phyloP scores from a whole-genome alignment of 2,329 filamentous ascomycete species.

The Plenodomus lindquistii region DNA sequence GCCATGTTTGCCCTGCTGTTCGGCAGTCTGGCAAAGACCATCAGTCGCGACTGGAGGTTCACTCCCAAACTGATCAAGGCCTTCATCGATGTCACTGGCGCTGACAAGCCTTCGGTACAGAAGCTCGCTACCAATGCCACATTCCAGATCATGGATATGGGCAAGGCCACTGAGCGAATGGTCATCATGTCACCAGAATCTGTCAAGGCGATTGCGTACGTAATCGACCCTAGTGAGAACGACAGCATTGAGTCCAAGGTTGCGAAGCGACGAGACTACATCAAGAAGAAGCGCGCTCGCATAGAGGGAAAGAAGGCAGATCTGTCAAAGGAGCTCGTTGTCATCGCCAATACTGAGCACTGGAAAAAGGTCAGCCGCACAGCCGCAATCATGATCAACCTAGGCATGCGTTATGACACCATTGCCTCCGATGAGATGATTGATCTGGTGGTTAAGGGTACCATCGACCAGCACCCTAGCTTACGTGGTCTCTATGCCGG shows the following conservation, averaged over 20 bases:
- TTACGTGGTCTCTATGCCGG: constrained; percentile 80
- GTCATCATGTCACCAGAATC: constrained; percentile 75
- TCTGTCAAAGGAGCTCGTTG: constrained; percentile 79
- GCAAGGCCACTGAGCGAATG: constrained; percentile 83
- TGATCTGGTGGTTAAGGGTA: constrained; percentile 77
- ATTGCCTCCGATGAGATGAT: constrained; percentile 82
- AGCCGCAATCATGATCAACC: constrained; percentile 85
- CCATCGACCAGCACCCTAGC: constrained; percentile 88
- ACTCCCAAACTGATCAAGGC: constrained; percentile 86
- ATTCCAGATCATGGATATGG: constrained; percentile 89
- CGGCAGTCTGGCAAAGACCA: constrained; percentile 83
- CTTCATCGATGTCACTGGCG: constrained; percentile 86
- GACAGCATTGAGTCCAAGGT: constrained; percentile 66
- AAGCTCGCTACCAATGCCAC: constrained; percentile 79
- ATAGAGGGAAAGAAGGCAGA: constrained; percentile 84
- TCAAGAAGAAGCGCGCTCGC: constrained; percentile 71
- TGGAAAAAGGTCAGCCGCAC: constrained; percentile 96
- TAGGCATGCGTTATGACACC: constrained; percentile 88
- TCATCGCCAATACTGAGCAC: constrained; percentile 76
- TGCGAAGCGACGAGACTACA: constrained; percentile 69
- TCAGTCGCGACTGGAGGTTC: constrained; percentile 91
- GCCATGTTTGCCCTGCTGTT: constrained; percentile 89
- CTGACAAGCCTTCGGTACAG: constrained; percentile 94
- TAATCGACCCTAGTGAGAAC: constrained; percentile 38
- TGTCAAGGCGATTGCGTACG: constrained; percentile 65